A percentile compares a stretch with the other conserved stretches of the same genome.
These are phyloP conservation scores for Podaxis carcinomalis DNA, from an alignment of 768 basidiomycete genomes.

Conservation along the genomic window DNA sequence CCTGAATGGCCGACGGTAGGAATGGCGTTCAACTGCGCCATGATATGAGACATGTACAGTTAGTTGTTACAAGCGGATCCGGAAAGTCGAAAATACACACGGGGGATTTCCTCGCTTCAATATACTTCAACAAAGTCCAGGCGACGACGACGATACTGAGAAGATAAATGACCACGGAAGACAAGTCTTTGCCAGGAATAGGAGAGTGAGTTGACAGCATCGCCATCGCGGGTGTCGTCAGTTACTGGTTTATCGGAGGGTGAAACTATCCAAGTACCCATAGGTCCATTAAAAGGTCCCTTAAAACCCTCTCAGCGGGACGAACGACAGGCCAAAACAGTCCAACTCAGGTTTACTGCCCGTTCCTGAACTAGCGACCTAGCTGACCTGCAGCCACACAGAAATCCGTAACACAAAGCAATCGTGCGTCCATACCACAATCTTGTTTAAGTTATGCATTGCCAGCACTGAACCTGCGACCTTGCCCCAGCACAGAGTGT, in stretches of 20 bases:
- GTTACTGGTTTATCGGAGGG: neutral
- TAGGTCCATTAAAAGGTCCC: neutral
- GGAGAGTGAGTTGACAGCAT: neutral
- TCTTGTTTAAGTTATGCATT: too few species aligned
- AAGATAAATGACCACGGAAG: neutral
- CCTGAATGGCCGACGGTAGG: slow-evolving; percentile 14
- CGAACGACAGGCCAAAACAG: neutral
- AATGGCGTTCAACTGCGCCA: neutral
- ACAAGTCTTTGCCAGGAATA: neutral
- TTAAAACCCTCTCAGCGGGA: neutral
- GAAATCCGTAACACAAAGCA: neutral
- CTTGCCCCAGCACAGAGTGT: too few species aligned
- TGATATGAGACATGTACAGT: neutral
- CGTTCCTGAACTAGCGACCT: neutral
- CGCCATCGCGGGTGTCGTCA: neutral
- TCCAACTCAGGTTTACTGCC: neutral
- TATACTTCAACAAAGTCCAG: neutral
- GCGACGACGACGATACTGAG: neutral
- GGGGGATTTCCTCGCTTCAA: neutral
- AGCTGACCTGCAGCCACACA: neutral
- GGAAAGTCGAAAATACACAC: neutral
- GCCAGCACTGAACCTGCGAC: too few species aligned
- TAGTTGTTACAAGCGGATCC: neutral
- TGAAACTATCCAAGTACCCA: neutral
- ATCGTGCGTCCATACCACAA: neutral